Conservation (phyloP, 768 basidiomycete genomes). For the Obba rivulosa region DNA sequence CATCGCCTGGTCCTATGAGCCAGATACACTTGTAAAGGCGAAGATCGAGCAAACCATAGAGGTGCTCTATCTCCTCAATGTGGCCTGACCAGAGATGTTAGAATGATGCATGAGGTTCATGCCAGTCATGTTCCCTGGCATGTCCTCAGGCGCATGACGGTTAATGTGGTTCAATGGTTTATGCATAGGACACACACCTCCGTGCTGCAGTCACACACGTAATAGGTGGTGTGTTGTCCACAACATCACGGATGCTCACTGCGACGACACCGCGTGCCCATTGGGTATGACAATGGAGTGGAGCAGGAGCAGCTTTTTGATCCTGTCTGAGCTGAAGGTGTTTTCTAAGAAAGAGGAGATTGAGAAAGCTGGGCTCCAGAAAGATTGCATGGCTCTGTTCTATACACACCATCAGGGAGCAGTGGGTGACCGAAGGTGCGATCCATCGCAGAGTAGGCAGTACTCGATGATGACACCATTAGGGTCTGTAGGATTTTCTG, state of each 20-base stretch:
- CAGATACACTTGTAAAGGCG: slow-evolving; percentile 69
- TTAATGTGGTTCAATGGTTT: slow-evolving; percentile 73
- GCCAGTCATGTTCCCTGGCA: slow-evolving; percentile 55
- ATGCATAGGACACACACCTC: slow-evolving; percentile 83
- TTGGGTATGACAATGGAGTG: slow-evolving; percentile 46
- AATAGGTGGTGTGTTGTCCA: background rate
- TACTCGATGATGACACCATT: too few species aligned
- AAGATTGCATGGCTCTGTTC: too few species aligned
- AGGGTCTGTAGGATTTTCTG: too few species aligned
- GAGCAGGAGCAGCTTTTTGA: slow-evolving; percentile 18
- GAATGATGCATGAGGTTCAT: background rate
- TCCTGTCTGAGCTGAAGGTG: background rate
- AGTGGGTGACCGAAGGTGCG: too few species aligned
- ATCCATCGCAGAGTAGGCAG: too few species aligned
- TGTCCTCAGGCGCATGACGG: slow-evolving; percentile 55
- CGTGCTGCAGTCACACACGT: slow-evolving; percentile 44
- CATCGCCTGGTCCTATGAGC: slow-evolving; percentile 69
- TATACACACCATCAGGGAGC: too few species aligned
- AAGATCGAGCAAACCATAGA: slow-evolving; percentile 77
- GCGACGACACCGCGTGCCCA: slow-evolving; percentile 57
- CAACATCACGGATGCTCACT: slow-evolving; percentile 29
- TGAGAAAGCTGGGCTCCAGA: too few species aligned
- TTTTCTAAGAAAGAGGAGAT: too few species aligned
- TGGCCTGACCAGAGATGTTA: slow-evolving; percentile 47
- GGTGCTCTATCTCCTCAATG: slow-evolving; percentile 72